A percentile compares a stretch with the other conserved stretches of the same genome.
Conservation (phyloP, 805 yeast genomes). For the Sugiyamaella boreocaroliniensis region DNA sequence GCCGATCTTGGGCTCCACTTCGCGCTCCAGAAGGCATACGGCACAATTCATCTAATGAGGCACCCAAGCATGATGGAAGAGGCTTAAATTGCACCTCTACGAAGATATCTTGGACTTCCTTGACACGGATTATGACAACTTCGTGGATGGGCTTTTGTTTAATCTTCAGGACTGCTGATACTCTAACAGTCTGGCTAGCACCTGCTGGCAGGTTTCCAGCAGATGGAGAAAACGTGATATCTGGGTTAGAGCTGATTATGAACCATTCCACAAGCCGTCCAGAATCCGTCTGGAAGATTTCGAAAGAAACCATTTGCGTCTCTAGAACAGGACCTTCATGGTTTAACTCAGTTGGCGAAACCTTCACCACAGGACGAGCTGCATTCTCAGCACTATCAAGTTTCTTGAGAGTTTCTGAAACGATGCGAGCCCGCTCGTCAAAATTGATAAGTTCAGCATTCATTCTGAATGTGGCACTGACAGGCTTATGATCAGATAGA, state of each 20-base stretch:
- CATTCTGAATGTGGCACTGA: constrained; percentile 34
- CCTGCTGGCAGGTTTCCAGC: constrained; percentile 30
- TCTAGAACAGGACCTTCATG: constrained; percentile 25
- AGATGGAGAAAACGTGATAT: constrained; percentile 22
- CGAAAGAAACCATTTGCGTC: constrained; percentile 21
- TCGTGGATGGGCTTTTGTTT: constrained; percentile 17
- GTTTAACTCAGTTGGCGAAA: constrained; percentile 32
- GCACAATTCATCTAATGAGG: constrained; percentile 22
- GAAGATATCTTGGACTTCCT: constrained; percentile 30
- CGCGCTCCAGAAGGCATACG: constrained; percentile 22
- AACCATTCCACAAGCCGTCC: constrained; percentile 32
- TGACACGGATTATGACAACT: constrained; percentile 25
- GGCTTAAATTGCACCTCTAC: constrained; percentile 23
- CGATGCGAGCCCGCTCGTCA: constrained; percentile 31
- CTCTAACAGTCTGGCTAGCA: constrained; percentile 20
- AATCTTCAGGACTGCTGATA: constrained; percentile 13
- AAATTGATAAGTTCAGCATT: constrained; percentile 34
- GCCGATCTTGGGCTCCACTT: constrained; percentile 13
- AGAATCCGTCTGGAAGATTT: constrained; percentile 25
- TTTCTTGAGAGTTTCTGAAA: constrained; percentile 34
- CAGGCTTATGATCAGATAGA: constrained; percentile 56
- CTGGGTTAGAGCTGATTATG: constrained; percentile 24
- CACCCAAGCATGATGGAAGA: constrained; percentile 30
- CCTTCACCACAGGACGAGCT: constrained; percentile 36
- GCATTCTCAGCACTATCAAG: constrained; percentile 42